Evolutionary conservation across 2,329 filamentous ascomycete species (phyloP), one percentile per base, ranked within the genome.

Genomic region (Ceratocystis destructans): DNA sequence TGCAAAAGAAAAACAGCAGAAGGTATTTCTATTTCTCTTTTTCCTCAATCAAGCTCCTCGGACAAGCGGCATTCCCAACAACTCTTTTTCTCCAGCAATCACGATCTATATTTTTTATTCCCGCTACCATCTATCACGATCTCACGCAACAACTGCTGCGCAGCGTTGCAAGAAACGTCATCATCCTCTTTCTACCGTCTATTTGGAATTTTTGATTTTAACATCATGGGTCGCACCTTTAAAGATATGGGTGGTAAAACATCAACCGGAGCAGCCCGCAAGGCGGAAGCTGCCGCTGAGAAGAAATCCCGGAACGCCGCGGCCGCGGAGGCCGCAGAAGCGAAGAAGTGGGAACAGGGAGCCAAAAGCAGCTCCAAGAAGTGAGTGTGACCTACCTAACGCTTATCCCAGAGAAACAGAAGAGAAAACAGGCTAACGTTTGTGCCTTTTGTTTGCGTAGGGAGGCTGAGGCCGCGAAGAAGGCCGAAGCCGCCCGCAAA

Each of bases 331-430:
- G 83, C 79, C 2, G 84, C 76, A 33, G 93, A 96, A 72, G 83
- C 86, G 3, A 80, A 83, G 65, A 81, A 96, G 71, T 99, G 94
- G 94, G 72, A 81, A 10, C 90, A 94, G 77, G 94, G 94, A 50
- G 76, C 90, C 65, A 99, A 97, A 79, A 87, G 82, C 71, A 89
- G 79, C 72, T 79, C 87, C 53, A 99, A 96, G 79, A 96, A 95
- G 91, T 96, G 77, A 76, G 85, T 79, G 25, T 62, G n/a, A 22
- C 6, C 66, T 61, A 57, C n/a, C 66, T 61, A 57, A 68, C 64
- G 57, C 17, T 3, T 63, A 8, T 33, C 31, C 22, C 6, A 20
- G 33, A 5, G 62, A 45, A 67, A 64, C 66, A 66, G 61, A 37
- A 37, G 46, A 66, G 45, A 66, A 44, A 46, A 46, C 25, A 50